Conservation (phyloP, 164 flowering plant genomes). For the Platanus orientalis region DNA sequence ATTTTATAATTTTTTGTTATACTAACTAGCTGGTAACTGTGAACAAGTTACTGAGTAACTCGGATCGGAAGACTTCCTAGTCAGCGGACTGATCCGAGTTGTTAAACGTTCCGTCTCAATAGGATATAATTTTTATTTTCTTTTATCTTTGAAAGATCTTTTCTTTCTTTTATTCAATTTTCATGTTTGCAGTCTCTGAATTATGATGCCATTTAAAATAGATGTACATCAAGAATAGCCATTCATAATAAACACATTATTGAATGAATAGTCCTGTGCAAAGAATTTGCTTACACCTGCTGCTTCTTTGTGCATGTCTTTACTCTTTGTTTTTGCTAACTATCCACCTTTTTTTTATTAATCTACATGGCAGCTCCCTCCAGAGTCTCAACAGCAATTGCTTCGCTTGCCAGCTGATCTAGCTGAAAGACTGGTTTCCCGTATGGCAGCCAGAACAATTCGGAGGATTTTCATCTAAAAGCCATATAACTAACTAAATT, state of each 20-base stretch:
- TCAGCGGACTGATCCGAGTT: too few relatives aligned
- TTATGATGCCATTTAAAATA: too few relatives aligned
- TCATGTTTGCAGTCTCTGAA: neutral
- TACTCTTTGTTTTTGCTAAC: neutral
- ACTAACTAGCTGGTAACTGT: too few relatives aligned
- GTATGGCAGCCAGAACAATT: slow-evolving; percentile 68
- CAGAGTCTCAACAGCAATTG: slow-evolving; percentile 60
- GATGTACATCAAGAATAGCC: neutral
- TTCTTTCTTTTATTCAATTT: neutral
- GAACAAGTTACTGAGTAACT: too few relatives aligned
- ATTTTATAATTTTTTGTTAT: too few relatives aligned
- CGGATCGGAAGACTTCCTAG: too few relatives aligned
- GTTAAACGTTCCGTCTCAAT: too few relatives aligned
- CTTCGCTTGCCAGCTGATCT: slow-evolving; percentile 66
- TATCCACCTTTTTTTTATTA: neutral
- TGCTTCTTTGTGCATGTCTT: neutral
- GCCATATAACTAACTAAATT: neutral
- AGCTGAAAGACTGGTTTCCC: slow-evolving; percentile 62
- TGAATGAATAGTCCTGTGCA: too few relatives aligned
- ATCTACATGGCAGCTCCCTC: slow-evolving; percentile 58
- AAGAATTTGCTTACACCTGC: neutral
- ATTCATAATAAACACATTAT: neutral
- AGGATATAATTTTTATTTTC: neutral
- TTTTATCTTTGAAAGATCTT: too few relatives aligned
- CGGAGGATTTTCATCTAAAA: slow-evolving; percentile 46